Base-by-base conservation (phyloP, 1,139 yeast species). In the Yamadazyma membranifaciens region DNA sequence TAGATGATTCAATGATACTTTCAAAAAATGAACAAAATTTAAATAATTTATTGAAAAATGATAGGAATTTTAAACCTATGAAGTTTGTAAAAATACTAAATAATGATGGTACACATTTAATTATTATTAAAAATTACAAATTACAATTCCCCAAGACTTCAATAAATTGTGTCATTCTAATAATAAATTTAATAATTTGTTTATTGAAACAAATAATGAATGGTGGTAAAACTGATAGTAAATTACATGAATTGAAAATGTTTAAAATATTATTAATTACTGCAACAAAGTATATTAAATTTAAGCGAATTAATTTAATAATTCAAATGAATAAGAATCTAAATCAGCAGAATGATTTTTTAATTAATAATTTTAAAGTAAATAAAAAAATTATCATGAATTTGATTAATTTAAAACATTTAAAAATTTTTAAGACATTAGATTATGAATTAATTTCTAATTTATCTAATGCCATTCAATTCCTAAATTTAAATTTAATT, bases 1-100 rank as follows among this genome's bases (percentile, higher is more conserved):
- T 73, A 34, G 76, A 71, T 39, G 70, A 69, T 45, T 56, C 74
- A 2, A 65, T 72, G 67, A 62, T 68, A 29, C 52, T 71, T 17
- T 69, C 76, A 13, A 71, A 72, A 45, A 70, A 69, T 44, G 76
- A 73, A 34, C 69, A 65, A 43, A 35, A 25, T 31, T 41, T 34
- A 24, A 15, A 37, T 5, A 29, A 33, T 33, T 25, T 33, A 16
- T n/a, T 30, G 27, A 48, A 46, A 34, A 50, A 45, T 27, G 37
- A 38, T 6, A 14, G 14, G 11, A 27, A 16, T 22, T 25, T 34
- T 25, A 25, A 36, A 36, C 2, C 16, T 14, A n/a, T 25, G 22
- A 29, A n/a, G 11, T 42, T 40, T 39, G 31, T 41, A n/a, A 50
- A 47, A 34, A 20, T 31, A 3, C 40, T 54, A 10, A 50, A 55